Evolutionary conservation across 169 alveolate species (phyloP).

Genomic region (Cryptosporidium parvum): DNA sequence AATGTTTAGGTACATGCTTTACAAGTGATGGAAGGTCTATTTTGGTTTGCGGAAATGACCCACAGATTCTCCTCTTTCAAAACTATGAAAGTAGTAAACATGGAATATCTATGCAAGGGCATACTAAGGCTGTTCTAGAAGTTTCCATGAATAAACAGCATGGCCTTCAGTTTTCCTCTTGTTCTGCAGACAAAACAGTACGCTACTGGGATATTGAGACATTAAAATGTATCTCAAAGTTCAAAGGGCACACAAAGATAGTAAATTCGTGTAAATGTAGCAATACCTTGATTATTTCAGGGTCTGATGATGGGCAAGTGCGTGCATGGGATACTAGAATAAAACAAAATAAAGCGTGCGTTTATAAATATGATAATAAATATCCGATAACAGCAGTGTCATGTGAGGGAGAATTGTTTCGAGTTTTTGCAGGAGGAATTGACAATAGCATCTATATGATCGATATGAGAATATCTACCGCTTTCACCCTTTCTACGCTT

Average conservation of each 20-base stretch:
- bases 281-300: constrained; percentile 27
- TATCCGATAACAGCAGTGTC: constrained; percentile 64
- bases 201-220: constrained; percentile 57
- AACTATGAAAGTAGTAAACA: constrained; percentile 6
- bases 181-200: constrained; percentile 74
- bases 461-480: constrained; percentile 27
- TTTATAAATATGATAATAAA: constrained; percentile 42
- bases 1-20: constrained; percentile 44
- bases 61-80: constrained; percentile 27
- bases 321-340: constrained; percentile 64
- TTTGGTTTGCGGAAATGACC: constrained; percentile 58
- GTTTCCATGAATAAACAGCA: constrained; percentile 55
- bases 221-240: constrained; percentile 32
- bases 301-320: constrained; percentile 68
- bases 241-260: constrained; percentile 65
- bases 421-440: constrained; percentile 65
- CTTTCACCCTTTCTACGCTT: not conserved
- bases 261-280: constrained; percentile 42
- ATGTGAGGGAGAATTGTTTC: constrained; percentile 6
- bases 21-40: constrained; percentile 51
- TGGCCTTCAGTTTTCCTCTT: constrained; percentile 30
- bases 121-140: constrained; percentile 57
- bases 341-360: constrained; percentile 17
- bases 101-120: constrained; percentile 43
- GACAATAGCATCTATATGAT: constrained; percentile 52